These are phyloP conservation scores for Pisolithus albus DNA, from an alignment of 768 basidiomycete genomes.

Conservation along the genomic window DNA sequence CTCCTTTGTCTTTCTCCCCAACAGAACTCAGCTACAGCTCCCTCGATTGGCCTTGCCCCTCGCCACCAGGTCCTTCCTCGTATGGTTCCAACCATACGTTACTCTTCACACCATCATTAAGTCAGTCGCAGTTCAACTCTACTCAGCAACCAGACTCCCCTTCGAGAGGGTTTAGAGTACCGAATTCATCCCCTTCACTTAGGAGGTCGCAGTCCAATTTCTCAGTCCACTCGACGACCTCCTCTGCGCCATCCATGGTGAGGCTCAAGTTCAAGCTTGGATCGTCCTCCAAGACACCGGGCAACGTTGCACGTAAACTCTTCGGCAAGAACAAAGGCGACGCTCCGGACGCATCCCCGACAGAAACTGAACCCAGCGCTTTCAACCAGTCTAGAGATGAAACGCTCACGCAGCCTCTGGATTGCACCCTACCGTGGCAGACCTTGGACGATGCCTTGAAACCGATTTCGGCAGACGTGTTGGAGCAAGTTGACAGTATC, in stretches of 20 bases:
- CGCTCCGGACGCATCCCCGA: constrained; percentile 6
- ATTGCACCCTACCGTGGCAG: constrained; percentile 40
- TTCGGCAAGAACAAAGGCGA: constrained; percentile 38
- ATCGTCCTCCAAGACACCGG: constrained; percentile 35
- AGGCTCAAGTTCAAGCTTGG: constrained; percentile 42
- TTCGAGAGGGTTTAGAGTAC: constrained; percentile 8
- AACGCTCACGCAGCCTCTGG: constrained; percentile 24
- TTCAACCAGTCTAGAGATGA: constrained; percentile 10
- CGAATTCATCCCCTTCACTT: constrained; percentile 35
- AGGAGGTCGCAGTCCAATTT: constrained; percentile 53
- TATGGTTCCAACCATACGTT: constrained; percentile 29
- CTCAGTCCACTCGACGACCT: constrained; percentile 37
- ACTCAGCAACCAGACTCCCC: constrained; percentile 8
- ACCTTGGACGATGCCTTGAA: constrained; percentile 20
- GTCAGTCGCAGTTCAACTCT: constrained; percentile 10
- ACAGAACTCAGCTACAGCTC: constrained; percentile 42
- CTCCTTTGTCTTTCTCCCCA: constrained; percentile 57
- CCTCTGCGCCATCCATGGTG: constrained; percentile 41
- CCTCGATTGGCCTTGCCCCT: constrained; percentile 32
- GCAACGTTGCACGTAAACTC: constrained; percentile 52
- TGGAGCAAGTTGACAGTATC: constrained; percentile 11
- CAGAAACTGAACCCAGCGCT: constrained; percentile 3
- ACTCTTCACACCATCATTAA: constrained; percentile 31
- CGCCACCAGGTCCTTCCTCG: constrained; percentile 28
- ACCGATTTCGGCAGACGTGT: constrained; percentile 8